Evolutionary conservation across 2,329 filamentous ascomycete genomes (phyloP).

Genomic region (Didymellaceae sp.): DNA sequence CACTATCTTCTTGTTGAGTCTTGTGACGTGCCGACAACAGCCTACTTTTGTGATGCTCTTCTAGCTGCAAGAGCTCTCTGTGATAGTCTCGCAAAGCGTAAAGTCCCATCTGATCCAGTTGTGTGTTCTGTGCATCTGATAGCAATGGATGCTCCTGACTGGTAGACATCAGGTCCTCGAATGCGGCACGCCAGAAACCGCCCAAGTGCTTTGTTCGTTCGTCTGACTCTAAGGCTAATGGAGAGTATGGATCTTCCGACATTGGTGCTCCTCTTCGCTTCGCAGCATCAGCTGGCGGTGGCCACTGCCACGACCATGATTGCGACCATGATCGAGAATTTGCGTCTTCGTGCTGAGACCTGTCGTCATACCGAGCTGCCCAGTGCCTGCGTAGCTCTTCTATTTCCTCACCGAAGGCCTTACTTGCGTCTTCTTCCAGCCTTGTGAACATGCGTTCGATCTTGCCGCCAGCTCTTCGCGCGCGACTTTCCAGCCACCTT

Average conservation of each 20-base stretch:
- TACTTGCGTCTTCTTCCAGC: constrained; percentile 13
- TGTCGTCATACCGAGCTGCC: constrained; percentile 8
- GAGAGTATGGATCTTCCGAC: constrained; percentile 55
- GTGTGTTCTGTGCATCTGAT: constrained; percentile 15
- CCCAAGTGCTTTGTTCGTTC: constrained; percentile 44
- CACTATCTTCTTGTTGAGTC: constrained; percentile 13
- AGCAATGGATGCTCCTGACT: constrained; percentile 13
- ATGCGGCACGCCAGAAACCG: constrained; percentile 62
- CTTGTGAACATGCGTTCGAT: constrained; percentile 13
- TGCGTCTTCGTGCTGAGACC: background rate
- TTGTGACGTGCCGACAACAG: background rate
- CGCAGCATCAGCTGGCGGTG: constrained; percentile 22
- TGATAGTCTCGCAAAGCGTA: constrained; percentile 8
- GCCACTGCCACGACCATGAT: constrained; percentile 31
- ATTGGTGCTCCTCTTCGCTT: constrained; percentile 3
- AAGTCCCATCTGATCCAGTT: constrained; percentile 21
- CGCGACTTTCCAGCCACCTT: constrained; percentile 11
- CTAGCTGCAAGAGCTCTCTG: constrained; percentile 6
- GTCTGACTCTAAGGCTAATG: constrained; percentile 60
- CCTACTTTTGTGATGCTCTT: background rate
- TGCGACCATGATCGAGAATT: constrained; percentile 17
- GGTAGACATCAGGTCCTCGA: constrained; percentile 63
- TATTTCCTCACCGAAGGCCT: constrained; percentile 9
- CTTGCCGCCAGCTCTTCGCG: constrained; percentile 9
- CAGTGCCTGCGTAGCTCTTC: constrained; percentile 13